Base-by-base conservation (phyloP, 345 rosid species). In the Punica granatum region DNA sequence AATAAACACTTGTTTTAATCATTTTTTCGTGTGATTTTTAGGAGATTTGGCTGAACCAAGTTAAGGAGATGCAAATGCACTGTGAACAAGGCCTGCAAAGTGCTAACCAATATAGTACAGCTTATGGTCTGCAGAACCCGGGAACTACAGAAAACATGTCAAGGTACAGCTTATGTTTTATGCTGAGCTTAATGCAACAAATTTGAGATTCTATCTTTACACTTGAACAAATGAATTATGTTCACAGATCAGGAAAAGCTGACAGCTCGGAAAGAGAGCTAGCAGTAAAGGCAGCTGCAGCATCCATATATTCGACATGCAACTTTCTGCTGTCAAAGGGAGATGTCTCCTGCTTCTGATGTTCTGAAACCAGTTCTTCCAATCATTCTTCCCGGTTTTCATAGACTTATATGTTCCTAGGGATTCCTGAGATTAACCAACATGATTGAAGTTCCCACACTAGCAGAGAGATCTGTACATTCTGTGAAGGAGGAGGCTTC, bases 251-350 rank as follows among this genome's bases (percentile, higher is more conserved):
- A 26, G 82, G 73, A 74, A 72, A 77, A 66, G 77, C 69, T 0
- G 82, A 84, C 28, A 73, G 70, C 70, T 64, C 75, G 7, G 89
- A 86, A 72, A 81, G 75, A 75, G 86, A 85, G 70, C 72, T 86
- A 72, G 92, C 96, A 59, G 85, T 92, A 35, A 82, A 81, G 78
- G 98, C 99, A 15, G 93, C 99, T 67, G 99, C 99, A 70, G 99
- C 99, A 76, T 91, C 99, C 54, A 85, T 94, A 54, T 94, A 92
- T 66, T 89, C 99, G 0, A 94, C 98, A 16, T 88, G 96, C 83
- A 76, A 79, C 72, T 89, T 86, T 74, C 71, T 91, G 69, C 66
- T 70, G 68, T 84, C 97, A 2, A 86, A 82, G 80, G 91, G 85
- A 70, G 85, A 88, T 42, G 82, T 83, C 26, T 75, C 99, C 19